Evolutionary conservation across 805 yeast species (phyloP).

Genomic region (Torulaspora indica): DNA sequence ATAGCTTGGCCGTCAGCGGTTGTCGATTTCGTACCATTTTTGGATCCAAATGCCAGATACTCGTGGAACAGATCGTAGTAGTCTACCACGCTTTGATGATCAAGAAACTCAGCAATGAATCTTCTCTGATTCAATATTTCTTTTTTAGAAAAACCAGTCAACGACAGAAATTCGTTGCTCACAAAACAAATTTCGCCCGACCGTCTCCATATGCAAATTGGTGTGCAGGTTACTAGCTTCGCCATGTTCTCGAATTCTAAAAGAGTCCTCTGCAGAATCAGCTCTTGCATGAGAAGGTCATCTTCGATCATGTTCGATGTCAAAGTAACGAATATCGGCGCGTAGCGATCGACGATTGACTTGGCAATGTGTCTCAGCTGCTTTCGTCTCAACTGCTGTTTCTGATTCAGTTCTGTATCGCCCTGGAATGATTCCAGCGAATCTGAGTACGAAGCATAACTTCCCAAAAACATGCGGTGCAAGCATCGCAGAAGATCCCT

Average conservation of each 20-base stretch:
- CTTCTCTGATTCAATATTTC: slow-evolving; percentile 55
- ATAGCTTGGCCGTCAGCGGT: slow-evolving; percentile 17
- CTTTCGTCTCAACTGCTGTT: slow-evolving; percentile 9
- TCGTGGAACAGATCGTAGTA: slow-evolving; percentile 66
- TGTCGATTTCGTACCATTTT: slow-evolving; percentile 9
- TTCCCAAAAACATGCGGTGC: slow-evolving; percentile 16
- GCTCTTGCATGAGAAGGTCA: slow-evolving; percentile 60
- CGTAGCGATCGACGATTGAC: slow-evolving; percentile 46
- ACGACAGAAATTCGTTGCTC: slow-evolving; percentile 65
- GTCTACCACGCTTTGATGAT: slow-evolving; percentile 65
- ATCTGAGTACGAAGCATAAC: slow-evolving; percentile 3
- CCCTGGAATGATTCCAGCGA: not conserved
- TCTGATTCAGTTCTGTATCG: slow-evolving; percentile 7
- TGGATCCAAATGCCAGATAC: slow-evolving; percentile 53
- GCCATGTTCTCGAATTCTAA: slow-evolving; percentile 51
- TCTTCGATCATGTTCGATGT: slow-evolving; percentile 68
- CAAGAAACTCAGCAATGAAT: slow-evolving; percentile 78
- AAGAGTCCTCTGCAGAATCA: slow-evolving; percentile 52
- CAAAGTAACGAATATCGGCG: slow-evolving; percentile 75
- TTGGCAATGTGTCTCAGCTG: slow-evolving; percentile 38
- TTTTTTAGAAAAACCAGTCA: slow-evolving; percentile 59
- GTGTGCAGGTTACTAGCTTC: slow-evolving; percentile 55
- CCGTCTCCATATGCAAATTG: slow-evolving; percentile 80
- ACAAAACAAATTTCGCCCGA: slow-evolving; percentile 81
- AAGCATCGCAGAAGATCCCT: slow-evolving; percentile 16